A percentile compares a stretch with the other conserved stretches of the same genome.
These are phyloP conservation scores for Puccinia coronata DNA, from an alignment of 1,284 basidiomycete species.

Conservation along the genomic window DNA sequence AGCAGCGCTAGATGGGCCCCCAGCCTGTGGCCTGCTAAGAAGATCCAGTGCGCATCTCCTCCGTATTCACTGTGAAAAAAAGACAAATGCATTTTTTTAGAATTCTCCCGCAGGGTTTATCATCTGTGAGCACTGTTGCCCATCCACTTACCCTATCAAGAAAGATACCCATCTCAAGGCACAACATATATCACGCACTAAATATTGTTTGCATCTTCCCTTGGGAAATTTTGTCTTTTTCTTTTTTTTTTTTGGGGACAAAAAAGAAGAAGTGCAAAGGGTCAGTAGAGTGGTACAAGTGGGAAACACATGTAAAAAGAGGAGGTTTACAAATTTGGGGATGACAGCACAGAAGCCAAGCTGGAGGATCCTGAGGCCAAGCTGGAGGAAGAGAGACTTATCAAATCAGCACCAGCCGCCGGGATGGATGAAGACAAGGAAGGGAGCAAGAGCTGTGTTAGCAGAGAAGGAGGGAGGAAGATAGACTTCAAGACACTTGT, in stretches of 20 bases:
- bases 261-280: too few species aligned
- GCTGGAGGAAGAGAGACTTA: constrained; percentile 55
- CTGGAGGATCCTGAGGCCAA: constrained; percentile 58
- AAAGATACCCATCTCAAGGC: constrained; percentile 59
- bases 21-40: constrained; percentile 58
- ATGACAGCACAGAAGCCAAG: constrained; percentile 60
- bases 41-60: constrained; percentile 57
- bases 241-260: too few species aligned
- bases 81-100: too few species aligned
- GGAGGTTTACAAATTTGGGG: constrained; percentile 55
- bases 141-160: constrained; percentile 52
- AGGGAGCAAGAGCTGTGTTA: constrained; percentile 57
- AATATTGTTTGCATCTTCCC: constrained; percentile 55
- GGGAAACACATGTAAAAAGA: too few species aligned
- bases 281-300: not conserved
- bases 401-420: constrained; percentile 55
- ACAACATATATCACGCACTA: constrained; percentile 57
- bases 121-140: too few species aligned
- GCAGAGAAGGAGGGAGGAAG: constrained; percentile 44
- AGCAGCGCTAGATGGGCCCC: constrained; percentile 57
- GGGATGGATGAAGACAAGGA: constrained; percentile 58
- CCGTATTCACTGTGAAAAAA: constrained; percentile 56
- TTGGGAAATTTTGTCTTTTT: constrained; percentile 57
- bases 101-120: too few species aligned
- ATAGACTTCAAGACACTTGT: constrained; percentile 19